Conservation (phyloP, 164 flowering plant species). For the Vitis rupestris region DNA sequence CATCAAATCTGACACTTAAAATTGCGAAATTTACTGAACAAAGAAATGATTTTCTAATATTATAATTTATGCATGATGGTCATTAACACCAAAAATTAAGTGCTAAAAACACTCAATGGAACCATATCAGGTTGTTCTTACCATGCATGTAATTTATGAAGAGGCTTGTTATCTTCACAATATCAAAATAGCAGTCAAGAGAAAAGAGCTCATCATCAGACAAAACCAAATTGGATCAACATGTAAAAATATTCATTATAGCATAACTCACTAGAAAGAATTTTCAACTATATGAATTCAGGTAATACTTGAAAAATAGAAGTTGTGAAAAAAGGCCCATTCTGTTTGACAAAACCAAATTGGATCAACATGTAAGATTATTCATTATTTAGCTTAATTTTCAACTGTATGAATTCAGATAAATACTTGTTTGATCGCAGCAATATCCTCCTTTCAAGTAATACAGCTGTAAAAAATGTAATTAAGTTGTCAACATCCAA, state of each 20-base stretch:
- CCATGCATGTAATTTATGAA: not conserved
- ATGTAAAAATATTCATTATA: not conserved
- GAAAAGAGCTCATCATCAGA: not conserved
- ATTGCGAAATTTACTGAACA: too few relatives aligned
- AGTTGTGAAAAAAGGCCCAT: too few relatives aligned
- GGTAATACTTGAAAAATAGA: too few relatives aligned
- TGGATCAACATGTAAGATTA: not conserved
- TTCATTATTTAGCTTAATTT: not conserved
- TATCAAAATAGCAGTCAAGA: not conserved
- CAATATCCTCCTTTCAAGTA: conserved; percentile 90
- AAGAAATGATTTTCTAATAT: too few relatives aligned
- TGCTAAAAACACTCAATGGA: too few relatives aligned
- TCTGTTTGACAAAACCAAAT: too few relatives aligned
- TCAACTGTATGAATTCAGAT: conserved; percentile 7
- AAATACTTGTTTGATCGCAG: conserved; percentile 88
- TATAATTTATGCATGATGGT: too few relatives aligned
- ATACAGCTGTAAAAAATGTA: conserved; percentile 81
- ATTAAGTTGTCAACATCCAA: conserved; percentile 94
- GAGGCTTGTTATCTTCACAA: not conserved
- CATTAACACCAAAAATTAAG: too few relatives aligned
- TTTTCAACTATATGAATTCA: not conserved
- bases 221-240: not conserved
- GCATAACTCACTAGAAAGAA: not conserved
- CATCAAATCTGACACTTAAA: too few relatives aligned
- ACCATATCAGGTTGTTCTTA: too few relatives aligned